phyloP scores from a whole-genome alignment of 2,329 filamentous ascomycete species.

The Dactylellina haptotyla region DNA sequence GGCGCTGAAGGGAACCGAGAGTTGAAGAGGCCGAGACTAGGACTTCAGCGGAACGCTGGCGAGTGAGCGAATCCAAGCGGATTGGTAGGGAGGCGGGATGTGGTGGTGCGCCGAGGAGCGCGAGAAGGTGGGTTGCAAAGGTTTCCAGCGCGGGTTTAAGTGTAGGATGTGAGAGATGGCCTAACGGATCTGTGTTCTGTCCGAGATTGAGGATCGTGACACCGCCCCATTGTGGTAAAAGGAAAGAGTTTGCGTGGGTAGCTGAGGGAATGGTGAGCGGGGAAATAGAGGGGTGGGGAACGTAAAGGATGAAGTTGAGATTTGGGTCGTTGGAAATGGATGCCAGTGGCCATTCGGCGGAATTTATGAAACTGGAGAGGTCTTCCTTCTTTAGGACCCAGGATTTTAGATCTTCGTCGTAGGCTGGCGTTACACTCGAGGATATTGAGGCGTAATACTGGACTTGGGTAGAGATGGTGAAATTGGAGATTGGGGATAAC shows the following conservation, averaged over 20 bases:
- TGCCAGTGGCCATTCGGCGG: slow-evolving; percentile 94
- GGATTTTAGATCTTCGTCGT: slow-evolving; percentile 67
- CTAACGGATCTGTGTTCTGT: slow-evolving; percentile 60
- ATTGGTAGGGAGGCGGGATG: slow-evolving; percentile 81
- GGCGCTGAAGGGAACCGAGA: slow-evolving; percentile 86
- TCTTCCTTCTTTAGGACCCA: slow-evolving; percentile 83
- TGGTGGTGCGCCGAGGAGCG: slow-evolving; percentile 84
- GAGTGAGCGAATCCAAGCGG: slow-evolving; percentile 81
- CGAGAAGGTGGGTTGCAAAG: slow-evolving; percentile 89
- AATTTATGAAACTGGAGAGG: slow-evolving; percentile 93
- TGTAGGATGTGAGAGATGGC: slow-evolving; percentile 71
- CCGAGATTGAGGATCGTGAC: slow-evolving; percentile 73
- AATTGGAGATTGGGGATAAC: slow-evolving; percentile 86
- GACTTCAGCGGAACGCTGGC: slow-evolving; percentile 85
- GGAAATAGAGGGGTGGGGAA: slow-evolving; percentile 74
- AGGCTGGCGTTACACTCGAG: slow-evolving; percentile 70
- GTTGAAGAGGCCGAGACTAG: slow-evolving; percentile 91
- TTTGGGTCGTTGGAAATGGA: slow-evolving; percentile 94
- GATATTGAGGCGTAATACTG: slow-evolving; percentile 84
- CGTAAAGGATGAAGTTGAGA: slow-evolving; percentile 93
- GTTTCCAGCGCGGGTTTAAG: slow-evolving; percentile 84
- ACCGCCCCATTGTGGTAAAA: slow-evolving; percentile 91
- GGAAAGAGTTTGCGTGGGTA: slow-evolving; percentile 60
- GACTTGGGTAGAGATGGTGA: slow-evolving; percentile 94
- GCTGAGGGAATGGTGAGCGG: slow-evolving; percentile 71